Conservation (phyloP, 176 grass and related monocot genomes). For the Ensete glaucum region DNA sequence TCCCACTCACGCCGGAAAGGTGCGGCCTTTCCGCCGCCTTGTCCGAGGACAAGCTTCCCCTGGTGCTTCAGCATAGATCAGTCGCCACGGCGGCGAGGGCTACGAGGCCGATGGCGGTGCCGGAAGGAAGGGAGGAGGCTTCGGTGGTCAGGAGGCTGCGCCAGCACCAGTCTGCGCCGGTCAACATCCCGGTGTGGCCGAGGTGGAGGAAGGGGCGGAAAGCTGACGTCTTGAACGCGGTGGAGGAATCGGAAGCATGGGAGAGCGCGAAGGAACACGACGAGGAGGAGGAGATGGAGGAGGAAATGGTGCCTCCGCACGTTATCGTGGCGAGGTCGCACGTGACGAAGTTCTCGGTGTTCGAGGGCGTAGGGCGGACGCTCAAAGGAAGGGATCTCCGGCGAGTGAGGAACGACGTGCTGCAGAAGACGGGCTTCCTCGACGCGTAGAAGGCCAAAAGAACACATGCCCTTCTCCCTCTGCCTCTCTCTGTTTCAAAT, state of each 20-base stretch:
- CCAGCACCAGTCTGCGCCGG: conserved; percentile 23
- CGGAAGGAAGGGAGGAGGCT: background rate
- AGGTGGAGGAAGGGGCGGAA: conserved; percentile 3
- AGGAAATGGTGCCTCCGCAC: conserved; percentile 35
- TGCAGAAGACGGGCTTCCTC: conserved; percentile 31
- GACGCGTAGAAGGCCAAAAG: background rate
- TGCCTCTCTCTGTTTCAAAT: conserved; percentile 32
- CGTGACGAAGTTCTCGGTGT: conserved; percentile 26
- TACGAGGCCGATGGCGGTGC: background rate
- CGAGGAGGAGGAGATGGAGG: conserved; percentile 31
- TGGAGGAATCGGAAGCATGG: conserved; percentile 18
- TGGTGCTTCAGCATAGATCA: conserved; percentile 3
- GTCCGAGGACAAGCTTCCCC: background rate
- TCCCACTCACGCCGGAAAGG: background rate
- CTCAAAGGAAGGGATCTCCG: conserved; percentile 40
- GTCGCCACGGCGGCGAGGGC: background rate
- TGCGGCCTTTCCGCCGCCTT: background rate
- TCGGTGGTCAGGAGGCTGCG: background rate
- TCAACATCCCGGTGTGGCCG: conserved; percentile 18
- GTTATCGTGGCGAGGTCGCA: conserved; percentile 32
- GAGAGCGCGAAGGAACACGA: conserved; percentile 11
- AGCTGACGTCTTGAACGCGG: background rate
- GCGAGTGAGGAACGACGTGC: conserved; percentile 32
- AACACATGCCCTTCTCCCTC: too few relatives aligned
- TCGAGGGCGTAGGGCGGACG: conserved; percentile 31